Conservation (phyloP, 495 filamentous ascomycete species). For the Cairneyella variabilis region DNA sequence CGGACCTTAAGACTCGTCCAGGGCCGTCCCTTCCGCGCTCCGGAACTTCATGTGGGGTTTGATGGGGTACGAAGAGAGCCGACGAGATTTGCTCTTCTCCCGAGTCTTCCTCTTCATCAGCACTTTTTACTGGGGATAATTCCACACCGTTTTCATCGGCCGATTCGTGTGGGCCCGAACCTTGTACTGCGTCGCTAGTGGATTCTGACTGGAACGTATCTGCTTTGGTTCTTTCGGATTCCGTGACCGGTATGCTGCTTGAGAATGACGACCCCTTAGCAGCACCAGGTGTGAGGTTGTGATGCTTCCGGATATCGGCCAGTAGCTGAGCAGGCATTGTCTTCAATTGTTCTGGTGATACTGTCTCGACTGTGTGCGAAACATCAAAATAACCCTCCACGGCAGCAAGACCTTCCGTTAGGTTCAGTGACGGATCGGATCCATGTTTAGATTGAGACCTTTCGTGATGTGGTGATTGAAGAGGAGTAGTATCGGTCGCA, state of each 20-base stretch:
- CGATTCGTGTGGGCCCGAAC: neutral
- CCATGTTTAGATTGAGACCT: neutral
- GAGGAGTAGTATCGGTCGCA: neutral
- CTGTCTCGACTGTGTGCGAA: constrained; percentile 7
- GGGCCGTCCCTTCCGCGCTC: constrained; percentile 7
- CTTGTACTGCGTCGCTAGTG: neutral
- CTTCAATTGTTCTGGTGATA: constrained; percentile 26
- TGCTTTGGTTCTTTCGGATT: constrained; percentile 26
- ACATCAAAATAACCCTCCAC: constrained; percentile 19
- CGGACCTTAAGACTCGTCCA: constrained; percentile 1
- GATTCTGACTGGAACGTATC: neutral
- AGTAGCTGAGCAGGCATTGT: constrained; percentile 46
- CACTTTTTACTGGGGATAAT: constrained; percentile 11
- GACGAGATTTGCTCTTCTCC: constrained; percentile 93
- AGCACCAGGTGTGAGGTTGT: constrained; percentile 54
- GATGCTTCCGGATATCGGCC: constrained; percentile 57
- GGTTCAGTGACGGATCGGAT: neutral
- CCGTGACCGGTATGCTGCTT: constrained; percentile 46
- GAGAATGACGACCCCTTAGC: constrained; percentile 50
- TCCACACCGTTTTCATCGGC: constrained; percentile 4
- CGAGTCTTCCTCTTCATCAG: constrained; percentile 64
- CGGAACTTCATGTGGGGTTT: constrained; percentile 51
- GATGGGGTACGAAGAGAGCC: constrained; percentile 89
- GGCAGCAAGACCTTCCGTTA: constrained; percentile 5
- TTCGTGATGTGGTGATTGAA: neutral